A percentile compares a stretch with the other conserved stretches of the same genome.
These are phyloP conservation scores for Scutellaria galericulata DNA, from an alignment of 257 asterid genomes.

Conservation along the genomic window DNA sequence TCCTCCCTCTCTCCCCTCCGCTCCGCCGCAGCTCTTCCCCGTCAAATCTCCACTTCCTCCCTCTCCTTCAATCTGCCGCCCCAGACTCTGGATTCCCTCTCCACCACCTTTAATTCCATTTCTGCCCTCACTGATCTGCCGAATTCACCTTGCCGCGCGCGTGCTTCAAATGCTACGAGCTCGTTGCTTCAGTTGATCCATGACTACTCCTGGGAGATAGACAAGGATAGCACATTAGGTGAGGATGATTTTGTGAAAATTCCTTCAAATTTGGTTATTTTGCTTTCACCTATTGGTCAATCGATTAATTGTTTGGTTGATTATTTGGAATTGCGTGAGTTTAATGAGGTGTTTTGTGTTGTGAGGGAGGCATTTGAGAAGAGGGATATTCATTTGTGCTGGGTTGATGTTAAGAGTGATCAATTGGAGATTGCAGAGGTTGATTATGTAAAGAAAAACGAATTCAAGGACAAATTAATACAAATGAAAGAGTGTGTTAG, in stretches of 20 bases:
- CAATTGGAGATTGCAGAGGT: slow-evolving; percentile 29
- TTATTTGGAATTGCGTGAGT: slow-evolving; percentile 46
- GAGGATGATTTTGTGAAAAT: slow-evolving; percentile 42
- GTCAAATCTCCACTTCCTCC: slow-evolving; percentile 41
- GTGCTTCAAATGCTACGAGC: slow-evolving; percentile 47
- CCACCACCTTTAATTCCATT: slow-evolving; percentile 45
- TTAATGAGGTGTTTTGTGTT: slow-evolving; percentile 50
- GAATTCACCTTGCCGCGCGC: slow-evolving; percentile 34
- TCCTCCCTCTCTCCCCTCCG: slow-evolving; percentile 82
- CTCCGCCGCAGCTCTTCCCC: slow-evolving; percentile 53
- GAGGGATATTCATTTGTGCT: slow-evolving; percentile 75
- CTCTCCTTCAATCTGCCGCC: slow-evolving; percentile 52
- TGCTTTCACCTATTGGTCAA: slow-evolving; percentile 62
- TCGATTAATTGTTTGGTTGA: slow-evolving; percentile 44
- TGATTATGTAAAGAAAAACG: slow-evolving; percentile 35
- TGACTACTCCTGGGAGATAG: slow-evolving; percentile 82
- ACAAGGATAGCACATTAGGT: slow-evolving; percentile 44
- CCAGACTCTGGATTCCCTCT: slow-evolving; percentile 53
- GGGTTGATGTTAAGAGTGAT: slow-evolving; percentile 69
- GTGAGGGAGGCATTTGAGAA: slow-evolving; percentile 53
- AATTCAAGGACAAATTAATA: slow-evolving; percentile 29
- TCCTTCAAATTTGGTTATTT: slow-evolving; percentile 64
- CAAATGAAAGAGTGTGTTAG: slow-evolving; percentile 45
- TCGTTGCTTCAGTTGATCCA: slow-evolving; percentile 67
- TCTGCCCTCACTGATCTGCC: slow-evolving; percentile 40